These are phyloP conservation scores for Geotrichum ghanense DNA, from an alignment of 805 yeast genomes.

Conservation along the genomic window DNA sequence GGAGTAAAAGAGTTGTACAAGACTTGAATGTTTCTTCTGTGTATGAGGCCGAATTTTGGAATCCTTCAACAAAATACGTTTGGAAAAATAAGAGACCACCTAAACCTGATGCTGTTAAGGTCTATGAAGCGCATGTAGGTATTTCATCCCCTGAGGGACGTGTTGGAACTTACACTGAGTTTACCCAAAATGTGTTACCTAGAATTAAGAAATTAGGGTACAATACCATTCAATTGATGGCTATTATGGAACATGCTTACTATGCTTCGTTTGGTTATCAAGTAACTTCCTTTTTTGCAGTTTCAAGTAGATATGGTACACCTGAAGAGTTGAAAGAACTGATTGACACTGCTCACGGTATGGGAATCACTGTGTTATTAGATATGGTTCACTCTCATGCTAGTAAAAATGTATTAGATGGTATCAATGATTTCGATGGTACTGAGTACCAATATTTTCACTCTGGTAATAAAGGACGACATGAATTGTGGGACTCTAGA, in stretches of 20 bases:
- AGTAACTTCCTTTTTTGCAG: constrained; percentile 84
- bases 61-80: constrained; percentile 49
- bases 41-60: constrained; percentile 91
- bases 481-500: constrained; percentile 93
- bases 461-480: constrained; percentile 79
- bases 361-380: constrained; percentile 75
- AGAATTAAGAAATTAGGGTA: constrained; percentile 75
- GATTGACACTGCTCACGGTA: constrained; percentile 80
- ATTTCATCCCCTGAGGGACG: constrained; percentile 85
- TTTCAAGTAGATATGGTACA: constrained; percentile 82
- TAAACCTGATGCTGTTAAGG: constrained; percentile 43
- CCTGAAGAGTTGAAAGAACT: constrained; percentile 91
- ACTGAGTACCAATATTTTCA: constrained; percentile 94
- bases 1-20: constrained; percentile 75
- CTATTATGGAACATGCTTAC: constrained; percentile 97
- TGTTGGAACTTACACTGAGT: constrained; percentile 76
- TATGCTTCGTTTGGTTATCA: constrained; percentile 98
- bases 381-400: constrained; percentile 97
- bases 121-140: constrained; percentile 91
- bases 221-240: constrained; percentile 92
- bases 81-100: constrained; percentile 60
- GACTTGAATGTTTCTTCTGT: constrained; percentile 32
- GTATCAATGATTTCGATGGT: constrained; percentile 87
- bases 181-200: constrained; percentile 73
- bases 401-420: constrained; percentile 88